phyloP scores from a whole-genome alignment of 257 asterid species.

The Fraxinus quadrangulata region DNA sequence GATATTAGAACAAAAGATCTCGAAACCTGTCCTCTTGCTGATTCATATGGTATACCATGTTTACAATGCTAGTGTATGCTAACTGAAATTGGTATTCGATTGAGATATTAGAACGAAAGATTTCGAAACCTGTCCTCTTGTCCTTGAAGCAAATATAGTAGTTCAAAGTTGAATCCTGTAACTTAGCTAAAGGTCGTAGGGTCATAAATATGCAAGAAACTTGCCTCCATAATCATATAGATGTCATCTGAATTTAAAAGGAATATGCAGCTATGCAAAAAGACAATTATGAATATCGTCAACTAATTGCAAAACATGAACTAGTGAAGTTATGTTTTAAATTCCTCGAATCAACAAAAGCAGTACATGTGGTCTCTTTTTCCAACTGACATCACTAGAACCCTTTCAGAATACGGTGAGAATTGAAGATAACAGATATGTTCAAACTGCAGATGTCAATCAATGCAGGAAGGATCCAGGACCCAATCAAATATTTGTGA shows the following conservation, averaged over 20 bases:
- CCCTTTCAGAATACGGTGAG: not conserved
- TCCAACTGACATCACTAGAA: not conserved
- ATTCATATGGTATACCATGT: not conserved
- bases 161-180: not conserved
- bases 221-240: not conserved
- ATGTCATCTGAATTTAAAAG: not conserved
- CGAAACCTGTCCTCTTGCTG: not conserved
- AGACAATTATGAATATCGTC: not conserved
- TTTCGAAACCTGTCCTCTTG: not conserved
- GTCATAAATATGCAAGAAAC: not conserved
- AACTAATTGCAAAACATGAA: not conserved
- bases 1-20: not conserved
- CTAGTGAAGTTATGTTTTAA: not conserved
- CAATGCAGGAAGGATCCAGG: not conserved
- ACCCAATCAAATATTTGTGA: not conserved
- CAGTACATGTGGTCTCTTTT: not conserved
- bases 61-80: not conserved
- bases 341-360: too few relatives aligned
- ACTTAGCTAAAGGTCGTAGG: not conserved
- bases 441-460: not conserved
- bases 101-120: not conserved
- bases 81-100: not conserved
- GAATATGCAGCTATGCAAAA: not conserved
- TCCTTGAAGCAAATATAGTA: not conserved
- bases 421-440: not conserved